These are phyloP conservation scores for Penicillium sp. DNA, from an alignment of 2,329 filamentous ascomycete genomes.

Conservation along the genomic window DNA sequence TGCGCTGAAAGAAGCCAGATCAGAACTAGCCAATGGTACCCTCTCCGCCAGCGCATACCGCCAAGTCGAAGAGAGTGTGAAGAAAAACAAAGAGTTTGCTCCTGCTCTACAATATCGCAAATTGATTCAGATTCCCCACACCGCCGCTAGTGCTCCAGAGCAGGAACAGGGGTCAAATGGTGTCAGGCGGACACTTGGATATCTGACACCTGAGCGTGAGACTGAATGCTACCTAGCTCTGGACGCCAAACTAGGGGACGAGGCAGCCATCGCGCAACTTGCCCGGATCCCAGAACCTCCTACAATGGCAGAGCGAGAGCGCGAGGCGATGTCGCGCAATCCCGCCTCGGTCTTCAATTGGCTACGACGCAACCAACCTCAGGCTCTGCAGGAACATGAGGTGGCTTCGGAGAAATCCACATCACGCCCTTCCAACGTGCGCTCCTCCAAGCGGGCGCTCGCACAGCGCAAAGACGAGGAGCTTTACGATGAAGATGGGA, in stretches of 20 bases:
- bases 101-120: constrained; percentile 31
- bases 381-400: constrained; percentile 71
- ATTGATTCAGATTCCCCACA: constrained; percentile 30
- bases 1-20: constrained; percentile 36
- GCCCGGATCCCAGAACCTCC: constrained; percentile 32
- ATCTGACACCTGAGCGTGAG: constrained; percentile 41
- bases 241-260: constrained; percentile 37
- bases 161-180: constrained; percentile 15
- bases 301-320: constrained; percentile 48
- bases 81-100: constrained; percentile 35
- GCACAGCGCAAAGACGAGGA: constrained; percentile 38
- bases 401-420: constrained; percentile 38
- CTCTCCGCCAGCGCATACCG: constrained; percentile 33
- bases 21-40: constrained; percentile 31
- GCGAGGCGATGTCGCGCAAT: constrained; percentile 60
- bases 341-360: constrained; percentile 93
- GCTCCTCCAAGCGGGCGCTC: constrained; percentile 38
- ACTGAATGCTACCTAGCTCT: constrained; percentile 38
- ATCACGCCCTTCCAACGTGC: constrained; percentile 35
- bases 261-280: constrained; percentile 50
- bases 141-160: constrained; percentile 12
- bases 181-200: constrained; percentile 35
- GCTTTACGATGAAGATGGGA: constrained; percentile 40
- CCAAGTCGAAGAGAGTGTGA: constrained; percentile 35
- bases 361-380: constrained; percentile 77